These are phyloP conservation scores for Poterioochromonas sp. DNA, from an alignment of 352 stramenopile genomes.

Conservation along the genomic window DNA sequence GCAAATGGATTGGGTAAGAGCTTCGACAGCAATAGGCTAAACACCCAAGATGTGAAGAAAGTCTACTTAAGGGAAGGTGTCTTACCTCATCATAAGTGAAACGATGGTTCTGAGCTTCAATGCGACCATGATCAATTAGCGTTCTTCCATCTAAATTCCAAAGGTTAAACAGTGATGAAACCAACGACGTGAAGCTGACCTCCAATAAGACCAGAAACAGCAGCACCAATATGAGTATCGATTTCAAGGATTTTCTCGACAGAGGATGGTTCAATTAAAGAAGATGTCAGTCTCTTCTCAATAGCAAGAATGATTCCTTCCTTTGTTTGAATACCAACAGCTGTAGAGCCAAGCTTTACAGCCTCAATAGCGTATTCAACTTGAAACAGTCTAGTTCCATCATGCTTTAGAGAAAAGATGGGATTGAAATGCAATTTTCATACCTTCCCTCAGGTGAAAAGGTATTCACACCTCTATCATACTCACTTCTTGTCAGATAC, in stretches of 20 bases:
- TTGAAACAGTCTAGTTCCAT: constrained; percentile 19
- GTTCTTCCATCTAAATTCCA: constrained; percentile 56
- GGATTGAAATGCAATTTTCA: not conserved
- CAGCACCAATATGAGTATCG: constrained; percentile 90
- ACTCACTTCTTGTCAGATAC: constrained; percentile 86
- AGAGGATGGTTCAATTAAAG: constrained; percentile 80
- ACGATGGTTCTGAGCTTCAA: constrained; percentile 96
- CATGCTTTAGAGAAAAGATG: not conserved
- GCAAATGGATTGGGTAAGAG: constrained; percentile 93
- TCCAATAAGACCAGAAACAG: constrained; percentile 95
- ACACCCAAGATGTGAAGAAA: constrained; percentile 49
- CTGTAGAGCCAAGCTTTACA: constrained; percentile 96
- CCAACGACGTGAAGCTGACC: constrained; percentile 49
- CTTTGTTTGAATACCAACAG: constrained; percentile 94
- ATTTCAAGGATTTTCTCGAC: constrained; percentile 99
- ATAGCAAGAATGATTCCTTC: constrained; percentile 93
- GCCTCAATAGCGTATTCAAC: constrained; percentile 93
- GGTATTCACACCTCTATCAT: constrained; percentile 98
- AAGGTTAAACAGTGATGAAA: not conserved
- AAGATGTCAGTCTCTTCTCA: constrained; percentile 93
- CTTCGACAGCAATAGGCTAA: constrained; percentile 92
- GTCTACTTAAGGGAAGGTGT: not conserved
- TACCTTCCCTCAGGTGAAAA: constrained; percentile 94
- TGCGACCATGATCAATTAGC: constrained; percentile 94
- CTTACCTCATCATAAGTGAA: constrained; percentile 72